These are phyloP conservation scores for Wickerhamomyces sp. DNA, from an alignment of 1,139 yeast species.

Conservation along the genomic window DNA sequence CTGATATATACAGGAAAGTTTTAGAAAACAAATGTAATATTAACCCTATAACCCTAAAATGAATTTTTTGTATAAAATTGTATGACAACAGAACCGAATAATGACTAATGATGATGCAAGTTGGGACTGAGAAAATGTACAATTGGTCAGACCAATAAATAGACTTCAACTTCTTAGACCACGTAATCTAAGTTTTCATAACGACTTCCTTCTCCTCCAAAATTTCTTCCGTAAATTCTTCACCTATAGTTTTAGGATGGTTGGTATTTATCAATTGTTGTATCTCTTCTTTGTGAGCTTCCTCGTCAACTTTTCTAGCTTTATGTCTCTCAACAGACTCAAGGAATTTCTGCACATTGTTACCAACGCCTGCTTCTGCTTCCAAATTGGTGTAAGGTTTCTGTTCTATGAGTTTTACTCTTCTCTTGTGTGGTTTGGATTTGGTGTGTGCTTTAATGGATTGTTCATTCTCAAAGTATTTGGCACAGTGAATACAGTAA, in stretches of 20 bases:
- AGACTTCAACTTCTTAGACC: background rate
- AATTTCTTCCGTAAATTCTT: conserved; percentile 10
- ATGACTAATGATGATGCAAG: no score
- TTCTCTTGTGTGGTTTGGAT: conserved; percentile 78
- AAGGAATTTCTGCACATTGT: conserved; percentile 61
- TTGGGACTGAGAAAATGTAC: no score
- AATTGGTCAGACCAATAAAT: no score
- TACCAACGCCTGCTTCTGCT: conserved; percentile 87
- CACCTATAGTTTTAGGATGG: conserved; percentile 21
- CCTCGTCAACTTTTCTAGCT: conserved; percentile 16
- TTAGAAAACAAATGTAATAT: background rate
- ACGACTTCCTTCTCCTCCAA: conserved; percentile 30
- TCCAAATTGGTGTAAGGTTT: conserved; percentile 86
- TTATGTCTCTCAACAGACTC: conserved; percentile 48
- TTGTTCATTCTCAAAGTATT: conserved; percentile 75
- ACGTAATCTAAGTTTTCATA: conserved; percentile 14
- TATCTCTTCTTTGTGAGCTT: conserved; percentile 20
- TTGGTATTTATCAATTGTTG: conserved; percentile 16
- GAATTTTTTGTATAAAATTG: background rate
- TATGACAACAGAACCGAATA: no score
- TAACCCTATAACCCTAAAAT: background rate
- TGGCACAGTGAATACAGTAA: conserved; percentile 92
- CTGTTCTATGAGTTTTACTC: conserved; percentile 67
- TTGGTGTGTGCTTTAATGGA: conserved; percentile 70
- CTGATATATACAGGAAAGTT: conserved; percentile 4